Evolutionary conservation across 352 stramenopile genomes (phyloP).

Genomic region (Blastocystis sp.): DNA sequence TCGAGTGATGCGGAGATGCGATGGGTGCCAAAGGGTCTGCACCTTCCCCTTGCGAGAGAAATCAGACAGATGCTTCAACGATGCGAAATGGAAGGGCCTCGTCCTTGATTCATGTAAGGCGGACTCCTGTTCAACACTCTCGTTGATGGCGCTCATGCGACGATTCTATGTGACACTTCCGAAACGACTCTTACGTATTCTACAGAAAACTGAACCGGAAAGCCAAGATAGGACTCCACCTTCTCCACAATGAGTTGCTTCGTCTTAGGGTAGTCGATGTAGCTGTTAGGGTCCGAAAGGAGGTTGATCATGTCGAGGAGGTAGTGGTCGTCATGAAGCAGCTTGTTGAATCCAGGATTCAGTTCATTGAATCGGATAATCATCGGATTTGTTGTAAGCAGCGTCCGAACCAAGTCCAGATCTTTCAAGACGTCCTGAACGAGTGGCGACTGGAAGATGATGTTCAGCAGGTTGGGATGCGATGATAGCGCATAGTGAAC

Average conservation of each 20-base stretch:
- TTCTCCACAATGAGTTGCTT: conserved; percentile 11
- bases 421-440: conserved; percentile 33
- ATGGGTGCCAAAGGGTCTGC: background rate
- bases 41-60: background rate
- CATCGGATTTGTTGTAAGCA: conserved; percentile 19
- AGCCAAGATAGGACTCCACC: conserved; percentile 22
- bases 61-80: background rate
- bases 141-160: background rate
- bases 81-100: background rate
- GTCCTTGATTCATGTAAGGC: background rate
- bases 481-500: conserved; percentile 19
- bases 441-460: conserved; percentile 22
- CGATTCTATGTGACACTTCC: background rate
- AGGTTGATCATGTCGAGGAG: conserved; percentile 18
- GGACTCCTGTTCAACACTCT: background rate
- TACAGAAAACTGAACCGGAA: background rate
- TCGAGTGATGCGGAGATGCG: background rate
- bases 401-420: conserved; percentile 17
- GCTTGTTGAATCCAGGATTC: conserved; percentile 25
- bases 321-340: conserved; percentile 3
- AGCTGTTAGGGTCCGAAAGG: conserved; percentile 21
- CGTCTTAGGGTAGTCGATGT: conserved; percentile 22
- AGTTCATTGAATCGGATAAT: conserved; percentile 21
- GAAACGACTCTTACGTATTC: conserved; percentile 7
- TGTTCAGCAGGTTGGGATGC: conserved; percentile 50